phyloP scores from a whole-genome alignment of 345 rosid species.

The Ricinus communis region DNA sequence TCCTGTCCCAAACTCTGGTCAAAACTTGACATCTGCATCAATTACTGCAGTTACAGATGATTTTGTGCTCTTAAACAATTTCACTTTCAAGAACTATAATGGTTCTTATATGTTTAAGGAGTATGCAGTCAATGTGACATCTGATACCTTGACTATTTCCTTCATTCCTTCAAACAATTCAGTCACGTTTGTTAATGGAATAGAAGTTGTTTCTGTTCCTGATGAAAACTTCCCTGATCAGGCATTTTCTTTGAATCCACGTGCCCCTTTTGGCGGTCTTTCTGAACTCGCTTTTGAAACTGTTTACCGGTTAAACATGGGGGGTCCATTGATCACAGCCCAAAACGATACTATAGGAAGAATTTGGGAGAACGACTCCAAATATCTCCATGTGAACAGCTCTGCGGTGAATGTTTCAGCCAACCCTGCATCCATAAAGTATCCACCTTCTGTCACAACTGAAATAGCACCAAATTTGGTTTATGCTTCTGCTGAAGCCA shows the following conservation, averaged over 20 bases:
- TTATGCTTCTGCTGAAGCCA: conserved; percentile 83
- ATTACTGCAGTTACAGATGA: conserved; percentile 69
- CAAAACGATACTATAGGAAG: conserved; percentile 92
- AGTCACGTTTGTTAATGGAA: conserved; percentile 82
- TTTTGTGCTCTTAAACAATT: conserved; percentile 84
- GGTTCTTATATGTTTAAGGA: conserved; percentile 76
- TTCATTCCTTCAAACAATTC: conserved; percentile 77
- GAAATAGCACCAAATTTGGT: conserved; percentile 91
- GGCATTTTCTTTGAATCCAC: conserved; percentile 66
- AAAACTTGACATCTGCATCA: conserved; percentile 54
- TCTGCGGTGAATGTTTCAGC: conserved; percentile 69
- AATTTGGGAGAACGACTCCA: conserved; percentile 80
- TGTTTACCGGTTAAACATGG: conserved; percentile 86
- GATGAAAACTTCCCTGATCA: conserved; percentile 71
- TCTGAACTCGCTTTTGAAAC: conserved; percentile 75
- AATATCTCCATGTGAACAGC: conserved; percentile 80
- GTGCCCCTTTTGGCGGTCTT: conserved; percentile 58
- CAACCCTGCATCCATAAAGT: conserved; percentile 62
- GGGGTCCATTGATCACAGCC: conserved; percentile 84
- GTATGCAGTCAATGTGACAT: conserved; percentile 82
- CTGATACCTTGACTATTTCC: conserved; percentile 53
- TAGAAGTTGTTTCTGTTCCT: conserved; percentile 88
- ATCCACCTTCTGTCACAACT: conserved; percentile 43
- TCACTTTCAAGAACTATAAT: conserved; percentile 63
- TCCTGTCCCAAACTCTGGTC: conserved; percentile 53